Conservation (phyloP, 768 basidiomycete species). For the Tricholoma sp. region DNA sequence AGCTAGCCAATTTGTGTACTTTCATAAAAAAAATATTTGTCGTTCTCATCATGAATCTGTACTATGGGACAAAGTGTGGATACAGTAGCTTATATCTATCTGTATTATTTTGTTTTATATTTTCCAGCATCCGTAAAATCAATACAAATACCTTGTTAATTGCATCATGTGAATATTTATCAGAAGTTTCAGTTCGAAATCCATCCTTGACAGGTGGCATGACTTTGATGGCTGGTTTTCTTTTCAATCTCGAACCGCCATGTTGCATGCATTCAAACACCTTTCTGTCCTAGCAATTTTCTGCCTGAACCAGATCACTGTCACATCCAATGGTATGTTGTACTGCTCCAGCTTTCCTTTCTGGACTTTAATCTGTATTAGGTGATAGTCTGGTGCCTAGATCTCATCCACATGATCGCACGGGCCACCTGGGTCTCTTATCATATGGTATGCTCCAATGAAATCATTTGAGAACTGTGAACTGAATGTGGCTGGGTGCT, state of each 20-base stretch:
- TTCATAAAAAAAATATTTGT: neutral
- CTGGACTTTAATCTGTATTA: too few relatives aligned
- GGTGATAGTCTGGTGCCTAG: too few relatives aligned
- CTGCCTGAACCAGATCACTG: neutral
- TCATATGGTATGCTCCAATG: too few relatives aligned
- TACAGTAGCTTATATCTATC: neutral
- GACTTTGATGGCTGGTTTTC: neutral
- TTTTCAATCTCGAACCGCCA: neutral
- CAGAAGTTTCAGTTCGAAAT: neutral
- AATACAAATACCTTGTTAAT: neutral
- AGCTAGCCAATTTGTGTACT: neutral
- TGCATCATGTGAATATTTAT: neutral
- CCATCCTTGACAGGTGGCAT: neutral
- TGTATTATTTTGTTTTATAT: neutral
- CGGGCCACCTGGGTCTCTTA: too few relatives aligned
- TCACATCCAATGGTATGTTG: neutral
- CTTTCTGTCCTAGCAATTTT: neutral
- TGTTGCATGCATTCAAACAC: neutral
- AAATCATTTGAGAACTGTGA: too few relatives aligned
- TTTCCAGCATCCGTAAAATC: too few relatives aligned
- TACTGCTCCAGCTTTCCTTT: too few relatives aligned
- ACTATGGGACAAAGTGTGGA: neutral
- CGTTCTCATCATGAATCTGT: neutral
- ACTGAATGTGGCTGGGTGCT: too few relatives aligned
- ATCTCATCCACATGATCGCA: too few relatives aligned